Base-by-base conservation (phyloP, 495 filamentous ascomycete species). In the Daldinia caldariorum region DNA sequence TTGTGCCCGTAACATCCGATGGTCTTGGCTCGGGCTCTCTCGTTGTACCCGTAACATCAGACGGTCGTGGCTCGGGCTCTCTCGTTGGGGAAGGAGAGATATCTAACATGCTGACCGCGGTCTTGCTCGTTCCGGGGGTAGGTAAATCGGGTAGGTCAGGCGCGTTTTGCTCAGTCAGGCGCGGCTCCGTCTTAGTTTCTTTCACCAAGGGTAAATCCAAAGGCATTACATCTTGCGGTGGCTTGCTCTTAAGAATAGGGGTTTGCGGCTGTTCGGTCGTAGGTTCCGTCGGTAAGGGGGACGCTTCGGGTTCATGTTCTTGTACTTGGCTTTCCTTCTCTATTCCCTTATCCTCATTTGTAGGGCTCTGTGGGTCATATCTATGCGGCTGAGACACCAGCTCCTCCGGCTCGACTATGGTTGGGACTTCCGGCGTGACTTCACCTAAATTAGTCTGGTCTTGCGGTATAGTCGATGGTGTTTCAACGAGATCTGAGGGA, bases 331-430 rank as follows among this genome's bases (percentile, higher is more conserved):
- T 72, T 47, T 69, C 71, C 50, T 66, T 59, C 65, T 78, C 76
- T 70, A 78, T 77, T 58, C 51, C 67, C 60, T 80, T 77, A 43
- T 37, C 67, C 69, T 74, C 76, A 53, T 73, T 50, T 4, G 26
- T 22, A 39, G 20, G 6, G n/a, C 22, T 34, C 37, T 61, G 64
- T 20, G 58, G 14, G 29, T 39, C 39, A 20, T 69, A 60, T 65
- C 57, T 59, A 41, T 61, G 70, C 0, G 45, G 47, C 29, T 68
- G 58, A 9, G 56, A 18, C 2, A 43, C 41, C 31, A 57, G 43
- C 34, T 59, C 51, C 45, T 39, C 54, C 41, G 67, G 58, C 41
- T 66, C 37, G 20, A 62, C 20, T 14, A 45, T 38, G 14, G 51
- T 54, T 37, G 58, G 53, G 32, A 37, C 9, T 43, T 71, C 62